phyloP scores from a whole-genome alignment of 345 rosid genomes.

The Raphanus sativus region DNA sequence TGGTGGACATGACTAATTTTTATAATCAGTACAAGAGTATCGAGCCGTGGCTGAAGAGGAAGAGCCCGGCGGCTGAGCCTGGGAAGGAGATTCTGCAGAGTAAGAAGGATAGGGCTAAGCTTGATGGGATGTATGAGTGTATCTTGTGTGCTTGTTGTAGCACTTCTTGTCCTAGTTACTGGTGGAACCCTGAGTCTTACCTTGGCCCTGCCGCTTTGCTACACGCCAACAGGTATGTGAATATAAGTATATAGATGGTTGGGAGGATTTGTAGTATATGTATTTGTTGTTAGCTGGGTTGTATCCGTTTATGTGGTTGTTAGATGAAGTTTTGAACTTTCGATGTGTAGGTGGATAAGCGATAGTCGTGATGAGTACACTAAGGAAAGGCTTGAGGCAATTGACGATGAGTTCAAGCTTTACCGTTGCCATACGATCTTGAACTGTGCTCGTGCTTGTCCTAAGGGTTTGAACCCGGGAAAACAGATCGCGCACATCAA shows the following conservation, averaged over 20 bases:
- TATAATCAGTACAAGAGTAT: constrained; percentile 98
- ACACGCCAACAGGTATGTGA: constrained; percentile 72
- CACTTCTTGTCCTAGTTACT: constrained; percentile 96
- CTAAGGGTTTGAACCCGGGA: constrained; percentile 97
- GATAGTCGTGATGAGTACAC: constrained; percentile 99
- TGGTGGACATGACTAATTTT: constrained; percentile 96
- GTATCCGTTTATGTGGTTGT: neutral
- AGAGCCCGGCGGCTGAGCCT: constrained; percentile 53
- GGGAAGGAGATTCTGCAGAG: constrained; percentile 95
- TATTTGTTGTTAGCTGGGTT: neutral
- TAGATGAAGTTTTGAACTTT: neutral
- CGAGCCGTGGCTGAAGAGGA: constrained; percentile 99
- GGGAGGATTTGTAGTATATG: neutral
- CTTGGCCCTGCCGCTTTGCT: constrained; percentile 96
- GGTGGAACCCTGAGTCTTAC: constrained; percentile 99
- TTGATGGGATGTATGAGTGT: constrained; percentile 99
- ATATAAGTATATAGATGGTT: neutral
- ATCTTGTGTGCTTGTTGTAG: constrained; percentile 95
- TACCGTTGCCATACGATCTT: constrained; percentile 97
- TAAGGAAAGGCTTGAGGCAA: constrained; percentile 77
- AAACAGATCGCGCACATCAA: constrained; percentile 86
- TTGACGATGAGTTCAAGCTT: constrained; percentile 91
- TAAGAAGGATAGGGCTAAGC: constrained; percentile 88
- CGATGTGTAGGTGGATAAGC: constrained; percentile 79
- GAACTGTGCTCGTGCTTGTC: constrained; percentile 98